Evolutionary conservation across 1,284 basidiomycete species (phyloP).

Genomic region (Apiotrichum veenhuisii): DNA sequence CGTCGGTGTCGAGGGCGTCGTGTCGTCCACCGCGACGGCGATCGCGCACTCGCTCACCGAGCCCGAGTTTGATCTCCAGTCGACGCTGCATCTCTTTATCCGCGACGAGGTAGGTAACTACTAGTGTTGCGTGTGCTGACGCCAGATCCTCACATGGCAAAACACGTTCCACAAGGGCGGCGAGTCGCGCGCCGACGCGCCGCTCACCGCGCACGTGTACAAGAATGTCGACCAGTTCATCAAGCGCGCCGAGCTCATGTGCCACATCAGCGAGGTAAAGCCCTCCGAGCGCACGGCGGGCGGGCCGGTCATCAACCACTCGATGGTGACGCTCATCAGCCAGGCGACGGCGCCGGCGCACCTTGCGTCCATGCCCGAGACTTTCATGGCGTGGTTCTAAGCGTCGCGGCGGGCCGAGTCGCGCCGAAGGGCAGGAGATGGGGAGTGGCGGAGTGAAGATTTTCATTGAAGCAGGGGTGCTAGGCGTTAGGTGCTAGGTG

Average conservation of each 20-base stretch:
- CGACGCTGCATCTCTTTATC: conserved; percentile 59
- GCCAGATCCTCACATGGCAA: conserved; percentile 42
- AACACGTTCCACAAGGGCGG: conserved; percentile 45
- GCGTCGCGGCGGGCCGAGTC: background rate
- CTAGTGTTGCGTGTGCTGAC: no score
- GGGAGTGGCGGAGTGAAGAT: no score
- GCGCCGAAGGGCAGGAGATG: no score
- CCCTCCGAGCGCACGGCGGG: conserved; percentile 58
- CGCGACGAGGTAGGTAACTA: conserved; percentile 64
- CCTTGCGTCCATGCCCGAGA: conserved; percentile 57
- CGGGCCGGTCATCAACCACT: conserved; percentile 64
- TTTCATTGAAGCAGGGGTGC: no score
- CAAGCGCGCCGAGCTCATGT: conserved; percentile 43
- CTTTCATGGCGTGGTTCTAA: conserved; percentile 79
- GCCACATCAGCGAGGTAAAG: conserved; percentile 56
- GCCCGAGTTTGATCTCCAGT: conserved; percentile 68
- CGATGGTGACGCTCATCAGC: conserved; percentile 77
- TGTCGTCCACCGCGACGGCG: conserved; percentile 83
- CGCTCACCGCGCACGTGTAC: conserved; percentile 66
- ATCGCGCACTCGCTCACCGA: conserved; percentile 86
- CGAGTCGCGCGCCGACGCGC: conserved; percentile 53
- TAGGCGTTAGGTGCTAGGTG: no score
- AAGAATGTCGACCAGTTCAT: conserved; percentile 76
- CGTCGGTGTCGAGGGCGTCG: conserved; percentile 82
- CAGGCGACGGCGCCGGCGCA: conserved; percentile 55